Evolutionary conservation across 768 basidiomycete genomes (phyloP), one percentile per base, ranked within the genome.

Genomic region (Lactifluus pinguis): DNA sequence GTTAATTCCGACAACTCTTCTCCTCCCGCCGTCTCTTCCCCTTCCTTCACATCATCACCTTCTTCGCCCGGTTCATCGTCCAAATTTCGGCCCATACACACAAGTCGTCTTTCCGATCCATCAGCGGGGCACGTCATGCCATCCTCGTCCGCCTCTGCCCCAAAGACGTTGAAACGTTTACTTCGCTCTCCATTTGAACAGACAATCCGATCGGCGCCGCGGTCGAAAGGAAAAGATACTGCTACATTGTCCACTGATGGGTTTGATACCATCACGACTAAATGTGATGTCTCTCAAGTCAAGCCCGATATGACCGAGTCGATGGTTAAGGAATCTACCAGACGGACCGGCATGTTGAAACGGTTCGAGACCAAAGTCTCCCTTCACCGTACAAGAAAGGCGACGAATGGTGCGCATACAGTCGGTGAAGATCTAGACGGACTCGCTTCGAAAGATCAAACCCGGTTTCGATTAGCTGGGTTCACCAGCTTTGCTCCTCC

Each of bases 181-280:
- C 52, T 65, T n/a, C 82, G 83, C 57, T 81, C 85, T 3, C 81
- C 85, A 6, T 72, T 89, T 25, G 86, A 86, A 67, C 83, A 87
- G 64, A 83, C 81, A 66, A 64, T 89, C 42, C 81, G 84, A 53
- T 79, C 80, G 13, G 84, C 84, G 54, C 84, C 84, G 11, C 78
- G 83, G 55, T 81, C 83, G 39, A 82, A 76, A 73, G 71, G 69
- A 21, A 79, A 78, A 65, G 66, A 70, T 34, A 34, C 32, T 53
- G 54, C 70, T 17, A 21, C n/a, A 34, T 25, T 71, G 2, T 66
- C 71, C 34, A 65, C 68, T 41, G 77, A 77, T 60, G 75, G 80
- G 36, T 75, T 76, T 67, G 74, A 77, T 25, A 72, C 79, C 32
- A 66, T 79, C 57, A 75, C 76, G 13, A 62, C 69, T 45, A 72